Conservation (phyloP, 2,329 filamentous ascomycete genomes). For the Aspergillus jensenii region DNA sequence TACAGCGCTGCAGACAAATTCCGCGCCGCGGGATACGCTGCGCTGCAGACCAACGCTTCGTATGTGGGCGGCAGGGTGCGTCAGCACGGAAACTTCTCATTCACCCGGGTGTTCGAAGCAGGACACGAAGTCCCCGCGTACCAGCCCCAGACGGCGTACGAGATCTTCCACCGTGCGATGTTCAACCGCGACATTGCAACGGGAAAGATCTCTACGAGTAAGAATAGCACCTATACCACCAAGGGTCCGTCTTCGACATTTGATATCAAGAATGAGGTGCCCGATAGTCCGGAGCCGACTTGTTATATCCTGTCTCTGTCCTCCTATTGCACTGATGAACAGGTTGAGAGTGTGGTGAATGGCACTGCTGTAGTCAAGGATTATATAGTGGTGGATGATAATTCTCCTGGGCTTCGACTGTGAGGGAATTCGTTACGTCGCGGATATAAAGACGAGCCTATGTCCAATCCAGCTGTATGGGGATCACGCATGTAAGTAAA, state of each 20-base stretch:
- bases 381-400: conserved; percentile 43
- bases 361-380: conserved; percentile 49
- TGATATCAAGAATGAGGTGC: conserved; percentile 48
- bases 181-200: conserved; percentile 56
- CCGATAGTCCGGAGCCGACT: conserved; percentile 38
- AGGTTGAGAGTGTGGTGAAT: conserved; percentile 43
- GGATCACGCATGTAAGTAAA: background rate
- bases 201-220: conserved; percentile 45
- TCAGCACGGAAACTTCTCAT: conserved; percentile 51
- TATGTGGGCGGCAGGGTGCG: conserved; percentile 49
- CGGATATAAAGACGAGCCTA: background rate
- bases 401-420: background rate
- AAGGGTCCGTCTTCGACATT: conserved; percentile 40
- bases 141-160: conserved; percentile 55
- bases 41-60: conserved; percentile 41
- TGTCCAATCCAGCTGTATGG: background rate
- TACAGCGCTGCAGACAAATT: conserved; percentile 48
- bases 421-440: background rate
- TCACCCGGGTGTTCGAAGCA: conserved; percentile 48
- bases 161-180: conserved; percentile 55
- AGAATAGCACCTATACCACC: conserved; percentile 39
- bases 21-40: conserved; percentile 50
- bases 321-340: conserved; percentile 46
- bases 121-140: conserved; percentile 54
- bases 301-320: conserved; percentile 47